These are phyloP conservation scores for Biscogniauxia mediterranea DNA, from an alignment of 2,329 filamentous ascomycete genomes.

Conservation along the genomic window DNA sequence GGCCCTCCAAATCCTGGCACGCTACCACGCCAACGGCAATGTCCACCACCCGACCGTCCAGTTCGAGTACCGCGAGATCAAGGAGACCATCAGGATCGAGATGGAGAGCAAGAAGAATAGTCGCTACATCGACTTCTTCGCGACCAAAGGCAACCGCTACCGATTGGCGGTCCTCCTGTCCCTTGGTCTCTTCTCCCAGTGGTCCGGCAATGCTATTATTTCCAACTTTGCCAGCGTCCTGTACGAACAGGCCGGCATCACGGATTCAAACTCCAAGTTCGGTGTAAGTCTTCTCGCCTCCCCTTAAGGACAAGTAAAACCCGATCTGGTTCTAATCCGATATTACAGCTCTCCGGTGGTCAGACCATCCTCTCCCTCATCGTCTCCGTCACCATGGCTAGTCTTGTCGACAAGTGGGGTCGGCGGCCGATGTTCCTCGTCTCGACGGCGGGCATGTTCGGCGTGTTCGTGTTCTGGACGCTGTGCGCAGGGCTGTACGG, in stretches of 20 bases:
- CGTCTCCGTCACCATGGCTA: constrained; percentile 49
- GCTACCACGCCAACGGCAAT: constrained; percentile 57
- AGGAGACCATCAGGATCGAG: constrained; percentile 55
- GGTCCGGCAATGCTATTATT: constrained; percentile 59
- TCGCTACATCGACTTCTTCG: constrained; percentile 53
- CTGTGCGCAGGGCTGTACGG: constrained; percentile 46
- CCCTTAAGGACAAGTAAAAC: background rate
- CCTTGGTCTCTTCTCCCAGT: constrained; percentile 59
- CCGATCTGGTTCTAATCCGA: constrained; percentile 27
- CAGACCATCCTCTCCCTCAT: constrained; percentile 52
- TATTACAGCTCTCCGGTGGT: constrained; percentile 43
- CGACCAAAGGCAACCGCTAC: constrained; percentile 56
- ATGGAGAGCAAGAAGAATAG: constrained; percentile 44
- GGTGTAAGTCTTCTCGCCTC: constrained; percentile 35
- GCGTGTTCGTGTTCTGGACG: constrained; percentile 52
- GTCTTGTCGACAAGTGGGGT: constrained; percentile 54
- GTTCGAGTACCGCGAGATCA: constrained; percentile 59
- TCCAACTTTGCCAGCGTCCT: constrained; percentile 57
- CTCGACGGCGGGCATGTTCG: constrained; percentile 42
- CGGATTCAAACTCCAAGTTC: constrained; percentile 42
- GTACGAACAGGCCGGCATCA: constrained; percentile 53
- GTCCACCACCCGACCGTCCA: constrained; percentile 51
- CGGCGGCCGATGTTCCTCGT: constrained; percentile 55
- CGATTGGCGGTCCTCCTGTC: constrained; percentile 51
- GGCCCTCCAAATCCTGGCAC: constrained; percentile 52